Conservation (phyloP, 768 basidiomycete genomes). For the Mrakia frigida region DNA sequence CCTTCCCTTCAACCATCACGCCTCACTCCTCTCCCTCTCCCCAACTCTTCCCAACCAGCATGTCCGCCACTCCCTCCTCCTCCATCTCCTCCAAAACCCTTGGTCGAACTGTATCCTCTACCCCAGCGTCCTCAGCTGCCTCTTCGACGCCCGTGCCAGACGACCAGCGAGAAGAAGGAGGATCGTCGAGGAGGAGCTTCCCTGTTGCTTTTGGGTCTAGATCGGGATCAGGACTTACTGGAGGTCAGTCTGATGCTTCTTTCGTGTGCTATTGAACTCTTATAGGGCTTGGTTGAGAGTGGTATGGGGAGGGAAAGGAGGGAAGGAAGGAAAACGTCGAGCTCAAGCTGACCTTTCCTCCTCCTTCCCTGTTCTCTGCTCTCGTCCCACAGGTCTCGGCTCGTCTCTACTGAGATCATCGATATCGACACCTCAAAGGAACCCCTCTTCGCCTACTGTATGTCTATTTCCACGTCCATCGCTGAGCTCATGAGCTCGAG, state of each 20-base stretch:
- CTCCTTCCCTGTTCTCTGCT: not conserved
- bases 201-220: not conserved
- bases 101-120: not conserved
- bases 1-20: too few species aligned
- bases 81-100: slow-evolving; percentile 1
- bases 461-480: not conserved
- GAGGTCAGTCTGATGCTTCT: not conserved
- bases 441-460: not conserved
- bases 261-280: not conserved
- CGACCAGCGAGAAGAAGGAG: not conserved
- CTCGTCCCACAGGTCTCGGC: not conserved
- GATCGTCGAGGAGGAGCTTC: not conserved
- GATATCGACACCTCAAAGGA: not conserved
- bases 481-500: not conserved
- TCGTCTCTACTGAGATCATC: not conserved
- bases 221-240: not conserved
- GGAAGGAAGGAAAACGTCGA: not conserved
- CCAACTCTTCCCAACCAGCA: not conserved
- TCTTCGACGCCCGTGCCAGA: not conserved
- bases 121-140: not conserved
- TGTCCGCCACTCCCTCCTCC: not conserved
- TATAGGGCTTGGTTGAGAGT: not conserved
- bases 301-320: not conserved
- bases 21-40: too few species aligned
- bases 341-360: not conserved